Evolutionary conservation across 1,284 basidiomycete species (phyloP), one percentile per base, ranked within the genome.

Genomic region (Termitomyces sp.): DNA sequence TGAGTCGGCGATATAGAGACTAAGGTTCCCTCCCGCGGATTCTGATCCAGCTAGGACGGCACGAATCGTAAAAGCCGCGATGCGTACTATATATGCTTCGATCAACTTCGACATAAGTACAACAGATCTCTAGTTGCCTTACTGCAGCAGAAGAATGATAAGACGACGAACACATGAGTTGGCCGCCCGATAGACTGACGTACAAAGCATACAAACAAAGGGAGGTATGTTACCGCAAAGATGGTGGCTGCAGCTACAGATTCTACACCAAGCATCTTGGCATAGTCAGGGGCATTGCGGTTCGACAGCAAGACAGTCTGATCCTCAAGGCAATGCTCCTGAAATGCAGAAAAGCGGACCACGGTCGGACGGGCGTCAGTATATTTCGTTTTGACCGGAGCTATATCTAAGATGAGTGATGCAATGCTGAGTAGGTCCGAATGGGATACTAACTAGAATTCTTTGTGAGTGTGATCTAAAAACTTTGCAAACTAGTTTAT

Each of bases 91-190:
- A 43, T 36, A 12, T 19, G 28, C 8, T 54, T 55, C 28, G 47
- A 43, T 19, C 49, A 36, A 15, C 17, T n/a, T 42, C 19, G 31
- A 36, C 17, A 40, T 30, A 21, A 30, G 43, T 9, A 44, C 12
- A 24, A 26, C 2, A 34, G 13, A 34, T 19, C 3, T 21, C 5
- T 19, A 13, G 31, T 24, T 33, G 30, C 19, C 79, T 63, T 54
- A 81, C 79, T 69, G 45, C 66, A 45, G 57, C 76, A 80, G 63
- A 82, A 82, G 5, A 81, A 41, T 1, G 70, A 57, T 15, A 80
- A 62, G 12, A 72, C 60, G 33, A 75, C 62, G 56, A 74, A 70
- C 6, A 80, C 74, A 55, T 71, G 75, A 1, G 73, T 76, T 2
- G 71, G 72, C 10, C 67, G 67, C 17, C 56, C 59, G 42, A 79